Evolutionary conservation across 2,329 filamentous ascomycete genomes (phyloP).

Genomic region (Pyricularia grisea): DNA sequence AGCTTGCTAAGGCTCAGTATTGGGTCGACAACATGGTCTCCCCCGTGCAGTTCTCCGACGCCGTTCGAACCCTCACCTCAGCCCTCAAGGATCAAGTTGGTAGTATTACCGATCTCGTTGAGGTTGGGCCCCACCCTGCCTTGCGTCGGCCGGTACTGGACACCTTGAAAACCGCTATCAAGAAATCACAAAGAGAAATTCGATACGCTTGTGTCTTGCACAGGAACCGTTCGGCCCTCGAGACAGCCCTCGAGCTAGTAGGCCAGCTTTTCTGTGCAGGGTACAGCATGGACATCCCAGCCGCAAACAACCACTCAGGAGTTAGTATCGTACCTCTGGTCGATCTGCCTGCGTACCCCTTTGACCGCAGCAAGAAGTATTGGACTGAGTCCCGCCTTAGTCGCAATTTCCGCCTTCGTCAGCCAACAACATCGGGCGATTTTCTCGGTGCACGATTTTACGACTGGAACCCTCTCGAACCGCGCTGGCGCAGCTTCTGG

Average conservation of each 20-base stretch:
- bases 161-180: conserved; percentile 6
- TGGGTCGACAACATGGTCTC: conserved; percentile 19
- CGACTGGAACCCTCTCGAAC: conserved; percentile 4
- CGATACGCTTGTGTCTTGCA: conserved; percentile 6
- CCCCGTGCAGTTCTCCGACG: conserved; percentile 16
- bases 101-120: conserved; percentile 13
- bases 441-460: conserved; percentile 1
- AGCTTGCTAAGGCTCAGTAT: conserved; percentile 12
- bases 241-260: conserved; percentile 11
- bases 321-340: conserved; percentile 15
- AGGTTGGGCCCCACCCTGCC: conserved; percentile 17
- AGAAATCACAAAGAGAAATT: not conserved
- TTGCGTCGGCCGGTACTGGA: conserved; percentile 15
- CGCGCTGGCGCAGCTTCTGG: conserved; percentile 14
- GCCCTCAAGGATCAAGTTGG: not conserved
- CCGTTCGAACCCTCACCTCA: conserved; percentile 9
- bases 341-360: conserved; percentile 34
- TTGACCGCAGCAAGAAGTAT: conserved; percentile 27
- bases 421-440: not conserved
- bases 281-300: conserved; percentile 8
- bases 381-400: conserved; percentile 4
- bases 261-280: conserved; percentile 9
- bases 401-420: not conserved
- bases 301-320: not conserved
- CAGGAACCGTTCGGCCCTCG: conserved; percentile 9